Evolutionary conservation across 805 yeast genomes (phyloP).

Genomic region (Sugiyamaella americana): DNA sequence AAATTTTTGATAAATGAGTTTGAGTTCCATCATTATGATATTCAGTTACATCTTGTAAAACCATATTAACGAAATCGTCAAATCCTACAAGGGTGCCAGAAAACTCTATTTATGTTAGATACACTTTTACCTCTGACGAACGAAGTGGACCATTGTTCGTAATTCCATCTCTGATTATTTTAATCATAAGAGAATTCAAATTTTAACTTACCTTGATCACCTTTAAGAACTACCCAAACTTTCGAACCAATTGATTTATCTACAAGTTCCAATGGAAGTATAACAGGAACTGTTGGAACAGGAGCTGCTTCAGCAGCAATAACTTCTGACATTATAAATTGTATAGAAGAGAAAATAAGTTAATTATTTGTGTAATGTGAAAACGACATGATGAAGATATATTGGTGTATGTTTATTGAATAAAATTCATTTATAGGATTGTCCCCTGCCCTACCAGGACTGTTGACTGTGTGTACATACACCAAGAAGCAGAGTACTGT

Average conservation of each 20-base stretch:
- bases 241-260: slow-evolving; percentile 80
- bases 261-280: slow-evolving; percentile 74
- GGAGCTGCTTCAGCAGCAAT: slow-evolving; percentile 2
- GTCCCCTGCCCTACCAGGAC: too few relatives aligned
- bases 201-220: slow-evolving; percentile 35
- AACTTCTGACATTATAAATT: background rate
- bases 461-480: too few relatives aligned
- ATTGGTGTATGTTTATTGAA: too few relatives aligned
- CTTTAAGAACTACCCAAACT: slow-evolving; percentile 64
- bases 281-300: slow-evolving; percentile 12
- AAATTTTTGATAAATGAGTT: slow-evolving; percentile 29
- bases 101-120: slow-evolving; percentile 45
- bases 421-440: too few relatives aligned
- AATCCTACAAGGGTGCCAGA: slow-evolving; percentile 86
- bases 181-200: too few relatives aligned
- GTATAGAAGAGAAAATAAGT: too few relatives aligned
- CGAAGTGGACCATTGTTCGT: too few relatives aligned
- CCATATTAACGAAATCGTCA: slow-evolving; percentile 84
- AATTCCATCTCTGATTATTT: too few relatives aligned
- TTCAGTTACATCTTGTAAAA: slow-evolving; percentile 75
- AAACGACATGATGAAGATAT: too few relatives aligned
- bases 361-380: too few relatives aligned
- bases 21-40: slow-evolving; percentile 29
- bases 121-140: too few relatives aligned
- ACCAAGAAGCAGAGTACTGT: too few relatives aligned